Base-by-base conservation (phyloP, 2,329 filamentous ascomycete species). In the Pleomassaria siparia region DNA sequence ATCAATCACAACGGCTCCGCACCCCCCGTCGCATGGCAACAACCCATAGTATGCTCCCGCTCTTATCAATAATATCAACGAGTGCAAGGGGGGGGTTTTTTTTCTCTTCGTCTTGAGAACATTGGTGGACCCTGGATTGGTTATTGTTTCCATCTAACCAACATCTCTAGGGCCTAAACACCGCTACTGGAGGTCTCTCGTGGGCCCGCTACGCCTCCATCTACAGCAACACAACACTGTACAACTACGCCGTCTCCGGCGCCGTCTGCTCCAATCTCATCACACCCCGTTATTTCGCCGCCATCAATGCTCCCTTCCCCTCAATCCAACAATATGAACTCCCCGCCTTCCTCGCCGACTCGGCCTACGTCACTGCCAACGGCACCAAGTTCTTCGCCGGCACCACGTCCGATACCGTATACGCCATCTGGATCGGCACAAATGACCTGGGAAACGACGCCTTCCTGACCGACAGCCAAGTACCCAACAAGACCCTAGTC, bases 361-460 rank as follows among this genome's bases (percentile, higher is more conserved):
- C 55, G 54, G 66, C 61, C 11, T 64, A 62, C 45, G 37, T 18
- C 26, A 47, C 53, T 12, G 50, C 65, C 1, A 70, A 73, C 44
- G 72, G 72, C 44, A 71, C 63, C 1, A 67, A 69, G 5, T 69
- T 80, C 48, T 67, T 80, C 47, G 62, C 67, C 26, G 72, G 74
- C 37, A 76, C 74, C 2, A 58, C 77, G 1, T 70, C 80, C 24
- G 83, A 84, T 53, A 89, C 87, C 0, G 83, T 89, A 2, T 91
- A 90, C 60, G 78, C 83, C 1, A 79, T 91, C 42, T 91, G 86
- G 86, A 90, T 91, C 58, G 88, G 88, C 2, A 91, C 87, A 20
- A 92, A 92, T 63, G 88, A 94, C 60, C 74, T 92, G 9, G 87
- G 88, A 18, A 76, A 75, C 47, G 70, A 76, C 43, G 85, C 80